phyloP scores from a whole-genome alignment of 2,329 filamentous ascomycete species.

The Xylaria arbuscula region DNA sequence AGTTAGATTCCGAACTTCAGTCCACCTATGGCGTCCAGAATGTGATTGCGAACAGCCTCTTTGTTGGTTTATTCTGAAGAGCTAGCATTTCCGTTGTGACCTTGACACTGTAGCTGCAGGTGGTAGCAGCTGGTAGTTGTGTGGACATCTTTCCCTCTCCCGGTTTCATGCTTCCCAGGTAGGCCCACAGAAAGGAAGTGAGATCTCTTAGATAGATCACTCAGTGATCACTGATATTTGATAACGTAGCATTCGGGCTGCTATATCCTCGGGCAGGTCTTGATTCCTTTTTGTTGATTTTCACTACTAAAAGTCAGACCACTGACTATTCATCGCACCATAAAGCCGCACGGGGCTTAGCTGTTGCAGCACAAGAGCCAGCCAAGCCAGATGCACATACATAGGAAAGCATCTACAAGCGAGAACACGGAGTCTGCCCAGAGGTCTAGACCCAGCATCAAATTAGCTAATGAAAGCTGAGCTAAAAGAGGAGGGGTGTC shows the following conservation, averaged over 20 bases:
- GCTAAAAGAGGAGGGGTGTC: background rate
- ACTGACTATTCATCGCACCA: background rate
- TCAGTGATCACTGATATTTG: background rate
- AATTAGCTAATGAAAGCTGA: slow-evolving; percentile 6
- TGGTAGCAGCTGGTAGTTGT: no score
- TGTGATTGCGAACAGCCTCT: background rate
- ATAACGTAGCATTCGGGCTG: no score
- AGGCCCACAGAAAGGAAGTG: background rate
- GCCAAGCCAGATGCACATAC: no score
- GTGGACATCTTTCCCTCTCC: no score
- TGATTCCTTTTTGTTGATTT: no score
- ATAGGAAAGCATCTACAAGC: background rate
- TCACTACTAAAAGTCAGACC: no score
- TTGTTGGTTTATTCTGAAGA: background rate
- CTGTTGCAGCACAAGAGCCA: background rate
- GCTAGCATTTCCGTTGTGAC: no score
- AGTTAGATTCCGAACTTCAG: background rate
- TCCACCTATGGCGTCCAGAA: background rate
- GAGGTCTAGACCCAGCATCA: slow-evolving; percentile 11
- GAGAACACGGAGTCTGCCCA: background rate
- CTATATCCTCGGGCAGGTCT: background rate
- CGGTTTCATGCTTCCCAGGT: background rate
- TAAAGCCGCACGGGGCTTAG: background rate
- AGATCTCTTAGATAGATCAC: background rate
- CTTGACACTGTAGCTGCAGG: no score